Evolutionary conservation across 768 basidiomycete species (phyloP).

Genomic region (Hortiboletus campestris): DNA sequence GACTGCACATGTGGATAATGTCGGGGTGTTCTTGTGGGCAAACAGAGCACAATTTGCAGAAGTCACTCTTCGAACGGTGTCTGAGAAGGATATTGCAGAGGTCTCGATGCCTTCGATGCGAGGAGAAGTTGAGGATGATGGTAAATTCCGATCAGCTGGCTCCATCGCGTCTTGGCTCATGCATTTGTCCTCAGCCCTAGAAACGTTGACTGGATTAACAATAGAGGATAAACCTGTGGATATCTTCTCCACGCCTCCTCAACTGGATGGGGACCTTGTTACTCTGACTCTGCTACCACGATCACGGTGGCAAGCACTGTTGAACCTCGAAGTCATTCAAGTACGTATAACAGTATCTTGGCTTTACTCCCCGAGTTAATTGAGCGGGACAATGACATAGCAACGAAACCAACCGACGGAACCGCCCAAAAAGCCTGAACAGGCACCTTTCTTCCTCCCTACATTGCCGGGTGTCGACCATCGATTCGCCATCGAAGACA

Average conservation of each 20-base stretch:
- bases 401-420: slow-evolving; percentile 97
- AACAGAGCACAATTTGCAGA: slow-evolving; percentile 94
- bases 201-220: slow-evolving; percentile 64
- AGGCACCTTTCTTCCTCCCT: slow-evolving; percentile 96
- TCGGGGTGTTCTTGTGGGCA: slow-evolving; percentile 97
- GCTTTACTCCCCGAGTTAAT: neutral
- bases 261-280: slow-evolving; percentile 86
- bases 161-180: slow-evolving; percentile 5
- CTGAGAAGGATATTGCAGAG: slow-evolving; percentile 70
- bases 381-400: slow-evolving; percentile 36
- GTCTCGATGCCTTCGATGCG: slow-evolving; percentile 81
- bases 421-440: slow-evolving; percentile 90
- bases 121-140: slow-evolving; percentile 75
- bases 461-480: slow-evolving; percentile 85
- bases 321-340: slow-evolving; percentile 93
- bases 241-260: slow-evolving; percentile 81
- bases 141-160: slow-evolving; percentile 38
- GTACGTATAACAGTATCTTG: slow-evolving; percentile 39
- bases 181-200: slow-evolving; percentile 48
- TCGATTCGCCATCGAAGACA: slow-evolving; percentile 62
- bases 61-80: slow-evolving; percentile 75
- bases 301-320: slow-evolving; percentile 93
- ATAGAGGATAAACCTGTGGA: slow-evolving; percentile 61
- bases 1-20: slow-evolving; percentile 89
- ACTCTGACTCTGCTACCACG: slow-evolving; percentile 91